These are phyloP conservation scores for Candida andamanensis DNA, from an alignment of 805 yeast species.

Conservation along the genomic window DNA sequence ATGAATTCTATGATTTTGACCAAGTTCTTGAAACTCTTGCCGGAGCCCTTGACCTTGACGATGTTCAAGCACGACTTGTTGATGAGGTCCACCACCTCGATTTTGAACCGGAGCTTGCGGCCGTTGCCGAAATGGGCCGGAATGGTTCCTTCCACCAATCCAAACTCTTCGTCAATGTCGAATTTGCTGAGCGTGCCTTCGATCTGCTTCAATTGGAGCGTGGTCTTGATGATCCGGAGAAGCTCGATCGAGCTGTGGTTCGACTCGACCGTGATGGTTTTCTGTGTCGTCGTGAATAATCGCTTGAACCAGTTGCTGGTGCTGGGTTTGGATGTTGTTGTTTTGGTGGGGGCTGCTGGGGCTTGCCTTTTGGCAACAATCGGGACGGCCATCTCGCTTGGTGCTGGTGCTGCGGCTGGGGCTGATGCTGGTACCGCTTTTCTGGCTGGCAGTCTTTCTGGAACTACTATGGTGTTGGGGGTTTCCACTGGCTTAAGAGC, in stretches of 20 bases:
- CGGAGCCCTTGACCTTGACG: conserved; percentile 41
- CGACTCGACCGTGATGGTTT: conserved; percentile 31
- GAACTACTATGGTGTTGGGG: no score
- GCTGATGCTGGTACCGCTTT: background rate
- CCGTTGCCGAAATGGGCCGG: conserved; percentile 45
- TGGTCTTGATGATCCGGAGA: conserved; percentile 31
- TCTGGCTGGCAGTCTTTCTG: background rate
- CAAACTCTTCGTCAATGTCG: conserved; percentile 39
- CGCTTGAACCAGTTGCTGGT: conserved; percentile 37
- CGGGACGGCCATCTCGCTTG: conserved; percentile 15
- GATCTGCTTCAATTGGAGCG: conserved; percentile 41
- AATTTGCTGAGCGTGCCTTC: conserved; percentile 46
- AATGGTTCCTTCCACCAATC: conserved; percentile 40
- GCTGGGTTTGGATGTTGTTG: conserved; percentile 1
- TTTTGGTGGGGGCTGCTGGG: conserved; percentile 31
- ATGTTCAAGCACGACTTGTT: conserved; percentile 38
- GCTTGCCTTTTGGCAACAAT: conserved; percentile 37
- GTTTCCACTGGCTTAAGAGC: conserved; percentile 1
- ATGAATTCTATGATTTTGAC: conserved; percentile 39
- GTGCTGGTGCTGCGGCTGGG: conserved; percentile 1
- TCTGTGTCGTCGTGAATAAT: conserved; percentile 24
- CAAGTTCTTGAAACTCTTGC: conserved; percentile 41
- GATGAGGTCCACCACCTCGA: conserved; percentile 35
- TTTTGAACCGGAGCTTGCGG: conserved; percentile 43
- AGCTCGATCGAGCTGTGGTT: conserved; percentile 24